Conservation (phyloP, 2,329 filamentous ascomycete species). For the Shiraia sp. region DNA sequence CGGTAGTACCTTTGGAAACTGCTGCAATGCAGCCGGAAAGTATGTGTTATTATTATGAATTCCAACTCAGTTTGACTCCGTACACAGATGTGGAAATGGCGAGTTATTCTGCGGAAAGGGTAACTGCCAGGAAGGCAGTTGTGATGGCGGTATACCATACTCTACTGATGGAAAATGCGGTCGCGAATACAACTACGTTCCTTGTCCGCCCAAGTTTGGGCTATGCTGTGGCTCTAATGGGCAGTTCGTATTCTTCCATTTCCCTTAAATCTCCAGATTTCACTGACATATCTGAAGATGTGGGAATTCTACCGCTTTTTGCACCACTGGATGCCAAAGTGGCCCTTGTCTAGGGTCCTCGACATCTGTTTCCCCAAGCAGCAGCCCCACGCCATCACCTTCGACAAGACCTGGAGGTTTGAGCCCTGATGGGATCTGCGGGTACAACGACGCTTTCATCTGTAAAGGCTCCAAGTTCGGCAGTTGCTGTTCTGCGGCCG, state of each 20-base stretch:
- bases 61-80: too few species aligned
- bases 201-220: background rate
- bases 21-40: constrained; percentile 4
- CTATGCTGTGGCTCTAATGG: constrained; percentile 6
- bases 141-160: background rate
- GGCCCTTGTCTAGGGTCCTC: constrained; percentile 8
- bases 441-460: constrained; percentile 16
- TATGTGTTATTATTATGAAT: background rate
- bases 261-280: constrained; percentile 9
- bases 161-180: constrained; percentile 13
- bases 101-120: constrained; percentile 2
- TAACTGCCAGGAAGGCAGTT: constrained; percentile 10
- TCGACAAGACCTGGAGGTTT: constrained; percentile 1
- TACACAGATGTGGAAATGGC: background rate
- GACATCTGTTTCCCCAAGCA: constrained; percentile 3
- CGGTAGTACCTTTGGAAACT: constrained; percentile 8
- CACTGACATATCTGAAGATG: constrained; percentile 3
- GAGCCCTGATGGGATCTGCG: constrained; percentile 18
- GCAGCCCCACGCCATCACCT: background rate
- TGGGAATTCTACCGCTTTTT: constrained; percentile 8
- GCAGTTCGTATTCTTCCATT: constrained; percentile 8
- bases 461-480: constrained; percentile 21
- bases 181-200: background rate
- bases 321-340: constrained; percentile 17
- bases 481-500: constrained; percentile 21